Evolutionary conservation across 257 asterid genomes (phyloP).

Genomic region (Nicotiana obtusifolia): DNA sequence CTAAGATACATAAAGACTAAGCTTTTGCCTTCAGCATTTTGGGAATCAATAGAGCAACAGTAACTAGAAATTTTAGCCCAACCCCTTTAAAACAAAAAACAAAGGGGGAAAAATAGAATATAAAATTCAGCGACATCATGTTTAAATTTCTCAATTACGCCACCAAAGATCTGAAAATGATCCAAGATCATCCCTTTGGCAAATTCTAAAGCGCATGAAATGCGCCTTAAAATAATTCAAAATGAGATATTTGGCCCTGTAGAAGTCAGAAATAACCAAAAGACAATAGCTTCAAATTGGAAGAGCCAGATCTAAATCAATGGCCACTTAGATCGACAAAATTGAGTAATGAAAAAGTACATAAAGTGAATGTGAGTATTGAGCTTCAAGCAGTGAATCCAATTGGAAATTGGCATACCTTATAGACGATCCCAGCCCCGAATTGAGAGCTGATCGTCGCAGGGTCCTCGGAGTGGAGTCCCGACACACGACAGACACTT

Average conservation of each 20-base stretch:
- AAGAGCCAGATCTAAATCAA: constrained; percentile 11
- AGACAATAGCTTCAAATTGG: background rate
- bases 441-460: constrained; percentile 7
- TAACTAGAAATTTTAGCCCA: background rate
- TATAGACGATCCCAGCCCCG: constrained; percentile 2
- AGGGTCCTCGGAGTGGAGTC: background rate
- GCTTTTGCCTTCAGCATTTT: background rate
- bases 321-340: background rate
- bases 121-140: background rate
- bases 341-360: background rate
- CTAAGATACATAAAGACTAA: background rate
- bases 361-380: background rate
- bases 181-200: background rate
- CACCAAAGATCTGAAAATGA: background rate
- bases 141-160: background rate
- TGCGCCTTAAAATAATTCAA: background rate
- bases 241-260: background rate
- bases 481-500: background rate
- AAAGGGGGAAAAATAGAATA: background rate
- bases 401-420: background rate
- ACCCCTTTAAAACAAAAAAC: background rate
- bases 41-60: background rate
- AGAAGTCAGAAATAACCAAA: background rate
- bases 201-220: background rate
- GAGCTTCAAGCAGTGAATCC: background rate